phyloP scores from a whole-genome alignment of 176 grass and related monocot genomes.

The Aegilops tauschii region DNA sequence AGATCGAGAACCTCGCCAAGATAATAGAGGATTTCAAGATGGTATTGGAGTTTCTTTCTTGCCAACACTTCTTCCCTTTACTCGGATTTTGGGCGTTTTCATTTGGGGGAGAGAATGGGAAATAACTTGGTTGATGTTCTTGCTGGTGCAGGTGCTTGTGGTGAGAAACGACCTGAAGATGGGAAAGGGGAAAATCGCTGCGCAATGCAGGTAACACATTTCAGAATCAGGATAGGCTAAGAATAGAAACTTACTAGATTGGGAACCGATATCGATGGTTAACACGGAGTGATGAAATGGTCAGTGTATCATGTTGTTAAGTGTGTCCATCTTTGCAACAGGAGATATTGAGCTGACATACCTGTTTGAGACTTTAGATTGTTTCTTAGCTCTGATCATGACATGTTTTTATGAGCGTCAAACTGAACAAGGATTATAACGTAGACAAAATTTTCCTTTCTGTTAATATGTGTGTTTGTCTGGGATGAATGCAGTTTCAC shows the following conservation, averaged over 20 bases:
- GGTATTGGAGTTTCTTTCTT: conserved; percentile 34
- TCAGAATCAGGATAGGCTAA: background rate
- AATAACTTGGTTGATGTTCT: background rate
- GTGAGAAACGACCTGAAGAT: conserved; percentile 98
- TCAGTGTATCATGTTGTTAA: background rate
- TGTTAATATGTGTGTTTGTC: background rate
- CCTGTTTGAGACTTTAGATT: background rate
- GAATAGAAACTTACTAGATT: background rate
- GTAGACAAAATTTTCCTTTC: background rate
- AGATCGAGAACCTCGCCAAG: conserved; percentile 85
- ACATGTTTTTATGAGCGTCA: background rate
- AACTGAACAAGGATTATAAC: background rate
- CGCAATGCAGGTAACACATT: conserved; percentile 80
- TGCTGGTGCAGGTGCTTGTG: conserved; percentile 63
- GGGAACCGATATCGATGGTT: background rate
- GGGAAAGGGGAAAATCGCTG: conserved; percentile 97
- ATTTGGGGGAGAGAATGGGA: background rate
- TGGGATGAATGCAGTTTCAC: background rate
- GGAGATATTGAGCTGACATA: background rate
- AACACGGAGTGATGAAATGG: background rate
- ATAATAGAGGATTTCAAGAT: conserved; percentile 98
- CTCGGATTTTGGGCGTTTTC: background rate
- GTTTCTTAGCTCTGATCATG: background rate
- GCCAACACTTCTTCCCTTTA: background rate
- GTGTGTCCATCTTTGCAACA: background rate